Percentiles rank a stretch among this genome's conserved stretches.
These are phyloP conservation scores for Colletotrichum sp. DNA, from an alignment of 2,329 filamentous ascomycete species.

Conservation along the genomic window DNA sequence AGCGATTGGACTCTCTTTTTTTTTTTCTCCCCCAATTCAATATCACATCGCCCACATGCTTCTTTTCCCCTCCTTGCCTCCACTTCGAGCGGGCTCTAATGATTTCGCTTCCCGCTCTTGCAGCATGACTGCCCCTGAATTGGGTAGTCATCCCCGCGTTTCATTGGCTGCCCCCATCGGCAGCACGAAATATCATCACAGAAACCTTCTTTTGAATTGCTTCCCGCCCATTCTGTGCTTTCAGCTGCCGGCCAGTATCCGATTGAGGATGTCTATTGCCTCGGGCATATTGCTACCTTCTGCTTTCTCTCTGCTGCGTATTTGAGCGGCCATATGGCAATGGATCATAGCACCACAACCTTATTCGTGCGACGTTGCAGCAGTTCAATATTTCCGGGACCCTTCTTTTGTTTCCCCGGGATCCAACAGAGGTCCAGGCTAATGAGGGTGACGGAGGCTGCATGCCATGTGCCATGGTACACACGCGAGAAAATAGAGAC, in stretches of 20 bases:
- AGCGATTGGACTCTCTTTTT: not conserved
- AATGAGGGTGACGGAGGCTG: not conserved
- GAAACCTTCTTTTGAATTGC: not conserved
- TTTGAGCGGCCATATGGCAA: not conserved
- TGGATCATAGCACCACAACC: not conserved
- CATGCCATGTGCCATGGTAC: not conserved
- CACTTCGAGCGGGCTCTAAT: slow-evolving; percentile 3
- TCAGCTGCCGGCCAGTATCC: not conserved
- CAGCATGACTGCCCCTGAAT: slow-evolving; percentile 10
- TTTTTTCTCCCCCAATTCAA: not conserved
- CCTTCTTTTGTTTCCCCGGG: slow-evolving; percentile 12
- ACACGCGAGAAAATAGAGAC: not conserved
- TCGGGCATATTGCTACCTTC: not conserved
- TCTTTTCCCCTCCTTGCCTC: not conserved
- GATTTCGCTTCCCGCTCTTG: slow-evolving; percentile 18
- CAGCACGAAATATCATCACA: not conserved
- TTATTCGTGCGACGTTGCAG: slow-evolving; percentile 9
- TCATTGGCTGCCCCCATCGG: slow-evolving; percentile 2
- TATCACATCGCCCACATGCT: not conserved
- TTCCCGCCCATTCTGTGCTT: not conserved
- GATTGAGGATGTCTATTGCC: not conserved
- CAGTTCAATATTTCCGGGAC: slow-evolving; percentile 2
- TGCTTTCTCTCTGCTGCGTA: not conserved
- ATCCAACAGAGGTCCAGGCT: not conserved
- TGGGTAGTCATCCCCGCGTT: slow-evolving; percentile 19